Evolutionary conservation across 2,329 filamentous ascomycete genomes (phyloP), one percentile per base, ranked within the genome.

Genomic region (Xylariaceae sp.): DNA sequence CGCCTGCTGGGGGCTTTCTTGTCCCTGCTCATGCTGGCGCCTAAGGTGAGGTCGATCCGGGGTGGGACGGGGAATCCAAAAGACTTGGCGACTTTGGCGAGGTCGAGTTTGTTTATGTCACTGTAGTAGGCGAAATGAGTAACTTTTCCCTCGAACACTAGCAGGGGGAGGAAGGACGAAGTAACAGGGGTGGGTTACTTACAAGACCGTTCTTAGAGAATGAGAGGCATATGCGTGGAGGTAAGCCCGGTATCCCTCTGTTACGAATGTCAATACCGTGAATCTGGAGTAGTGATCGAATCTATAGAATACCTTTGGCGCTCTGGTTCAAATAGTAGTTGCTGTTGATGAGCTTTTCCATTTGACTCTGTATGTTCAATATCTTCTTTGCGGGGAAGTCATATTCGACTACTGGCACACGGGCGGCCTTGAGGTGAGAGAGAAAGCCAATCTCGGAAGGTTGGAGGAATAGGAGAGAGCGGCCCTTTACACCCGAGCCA

Each of bases 301-400:
- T 94, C 95, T 3, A 89, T 84, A 19, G 19, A 19, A 19, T 59
- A 86, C 84, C 74, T 86, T 60, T 87, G 58, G 84, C 84, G 64
- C 78, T 82, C 81, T 96, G 94, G 76, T 96, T 94, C 55, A 99
- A 80, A 72, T 96, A 96, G 77, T 97, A 97, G 74, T 99, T 97
- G 71, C 94, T 88, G 32, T 83, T 84, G 65, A 99, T 95, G 62
- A 97, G 81, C 74, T 92, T 94, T 79, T 97, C 92, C 7, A 97
- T 82, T 72, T 96, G 91, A 65, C 88, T 84, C 75, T 95, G 86
- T 63, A 95, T 85, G 67, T 95, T 94, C 66, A 92, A 78, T 61
- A 99, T 89, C 79, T 95, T 96, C 75, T 89, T 91, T 54, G 84
- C 78, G 1, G 92, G 92, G 68, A 99, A 94, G 68, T 97, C 92